Evolutionary conservation across 768 basidiomycete genomes (phyloP).

Genomic region (Suillus weaverae): DNA sequence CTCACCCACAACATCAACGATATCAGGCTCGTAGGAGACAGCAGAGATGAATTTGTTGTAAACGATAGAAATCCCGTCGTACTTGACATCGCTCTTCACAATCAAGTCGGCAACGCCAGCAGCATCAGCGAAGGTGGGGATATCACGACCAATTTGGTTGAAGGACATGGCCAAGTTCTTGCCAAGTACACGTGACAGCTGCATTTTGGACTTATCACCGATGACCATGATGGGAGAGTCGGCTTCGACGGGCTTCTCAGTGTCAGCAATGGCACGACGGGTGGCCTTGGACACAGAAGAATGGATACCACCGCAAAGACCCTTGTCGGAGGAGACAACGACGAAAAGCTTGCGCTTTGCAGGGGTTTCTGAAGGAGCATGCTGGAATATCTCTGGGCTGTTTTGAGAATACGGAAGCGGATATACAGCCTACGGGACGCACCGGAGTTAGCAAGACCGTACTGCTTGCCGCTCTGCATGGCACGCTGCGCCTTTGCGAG

Average conservation of each 20-base stretch:
- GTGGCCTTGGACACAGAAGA: conserved; percentile 93
- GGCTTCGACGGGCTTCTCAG: conserved; percentile 47
- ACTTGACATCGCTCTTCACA: conserved; percentile 78
- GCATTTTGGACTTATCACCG: conserved; percentile 97
- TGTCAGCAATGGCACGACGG: conserved; percentile 64
- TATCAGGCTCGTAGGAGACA: conserved; percentile 82
- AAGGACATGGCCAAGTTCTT: conserved; percentile 80
- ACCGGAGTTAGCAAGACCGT: conserved; percentile 92
- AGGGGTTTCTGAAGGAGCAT: conserved; percentile 67
- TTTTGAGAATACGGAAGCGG: conserved; percentile 5
- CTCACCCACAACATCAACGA: conserved; percentile 79
- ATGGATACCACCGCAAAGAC: conserved; percentile 99
- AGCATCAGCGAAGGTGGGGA: conserved; percentile 96
- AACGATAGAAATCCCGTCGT: conserved; percentile 79
- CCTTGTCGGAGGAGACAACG: conserved; percentile 96
- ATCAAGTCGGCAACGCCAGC: conserved; percentile 93
- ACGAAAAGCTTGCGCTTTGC: conserved; percentile 85
- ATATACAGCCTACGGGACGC: conserved; percentile 18
- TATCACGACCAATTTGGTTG: conserved; percentile 97
- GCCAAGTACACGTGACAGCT: conserved; percentile 68
- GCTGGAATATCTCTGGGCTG: conserved; percentile 79
- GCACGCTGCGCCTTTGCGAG: conserved; percentile 93
- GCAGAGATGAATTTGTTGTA: conserved; percentile 89
- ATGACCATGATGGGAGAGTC: conserved; percentile 80
- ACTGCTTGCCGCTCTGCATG: conserved; percentile 88